Conservation (phyloP, 176 grass and related monocot species). For the Triticum urartu region DNA sequence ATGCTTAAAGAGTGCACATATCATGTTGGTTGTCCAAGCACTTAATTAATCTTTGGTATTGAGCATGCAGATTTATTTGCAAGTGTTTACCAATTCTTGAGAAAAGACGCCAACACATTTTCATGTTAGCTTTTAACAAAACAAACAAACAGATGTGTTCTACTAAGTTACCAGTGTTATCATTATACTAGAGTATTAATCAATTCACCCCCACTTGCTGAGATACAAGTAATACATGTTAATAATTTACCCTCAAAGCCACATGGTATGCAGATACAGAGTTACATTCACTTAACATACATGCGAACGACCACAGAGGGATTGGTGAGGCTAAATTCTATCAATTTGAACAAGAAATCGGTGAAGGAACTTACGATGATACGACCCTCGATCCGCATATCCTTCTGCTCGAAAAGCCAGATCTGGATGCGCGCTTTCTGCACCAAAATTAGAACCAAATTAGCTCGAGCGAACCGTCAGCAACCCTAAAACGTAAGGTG, state of each 20-base stretch:
- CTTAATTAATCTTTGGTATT: background rate
- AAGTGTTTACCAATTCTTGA: background rate
- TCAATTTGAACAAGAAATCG: background rate
- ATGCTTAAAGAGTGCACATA: background rate
- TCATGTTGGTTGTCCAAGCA: background rate
- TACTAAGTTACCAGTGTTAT: background rate
- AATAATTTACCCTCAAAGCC: background rate
- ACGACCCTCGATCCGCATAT: conserved; percentile 86
- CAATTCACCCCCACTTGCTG: background rate
- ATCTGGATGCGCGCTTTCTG: conserved; percentile 98
- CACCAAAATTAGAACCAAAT: conserved; percentile 19
- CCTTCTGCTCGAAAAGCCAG: conserved; percentile 97
- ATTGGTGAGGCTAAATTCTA: background rate
- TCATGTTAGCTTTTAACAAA: background rate
- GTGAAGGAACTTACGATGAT: conserved; percentile 65
- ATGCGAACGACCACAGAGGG: background rate
- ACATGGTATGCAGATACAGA: background rate
- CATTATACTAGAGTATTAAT: background rate
- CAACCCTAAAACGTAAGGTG: background rate
- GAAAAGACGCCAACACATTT: background rate
- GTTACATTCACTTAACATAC: background rate
- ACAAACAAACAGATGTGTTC: background rate
- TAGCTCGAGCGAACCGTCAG: background rate
- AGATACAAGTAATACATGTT: background rate
- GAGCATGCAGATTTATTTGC: background rate